A percentile compares a stretch with the other conserved stretches of the same genome.
These are phyloP conservation scores for Xanthoceras sorbifolium DNA, from an alignment of 345 rosid species.

Conservation along the genomic window DNA sequence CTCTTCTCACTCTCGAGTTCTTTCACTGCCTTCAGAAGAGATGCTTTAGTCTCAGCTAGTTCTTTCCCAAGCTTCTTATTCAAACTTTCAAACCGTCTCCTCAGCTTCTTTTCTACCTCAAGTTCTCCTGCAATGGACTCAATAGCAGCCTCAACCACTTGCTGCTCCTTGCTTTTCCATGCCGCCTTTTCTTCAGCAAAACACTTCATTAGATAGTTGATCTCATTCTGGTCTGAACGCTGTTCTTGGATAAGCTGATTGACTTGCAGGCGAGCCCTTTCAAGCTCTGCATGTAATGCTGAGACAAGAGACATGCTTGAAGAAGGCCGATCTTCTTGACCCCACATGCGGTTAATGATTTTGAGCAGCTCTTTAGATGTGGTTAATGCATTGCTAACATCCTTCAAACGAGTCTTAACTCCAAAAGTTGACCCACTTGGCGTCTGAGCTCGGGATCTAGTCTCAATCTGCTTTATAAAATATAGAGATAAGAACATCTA, in stretches of 20 bases:
- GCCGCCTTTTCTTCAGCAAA: constrained; percentile 92
- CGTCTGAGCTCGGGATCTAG: constrained; percentile 78
- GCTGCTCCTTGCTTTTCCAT: constrained; percentile 89
- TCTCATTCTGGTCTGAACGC: constrained; percentile 69
- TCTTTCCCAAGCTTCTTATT: constrained; percentile 94
- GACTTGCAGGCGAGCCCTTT: constrained; percentile 89
- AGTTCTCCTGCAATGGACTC: constrained; percentile 90
- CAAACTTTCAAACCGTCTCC: constrained; percentile 82
- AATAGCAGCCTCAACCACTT: constrained; percentile 87
- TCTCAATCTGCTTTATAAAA: constrained; percentile 64
- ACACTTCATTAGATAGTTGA: constrained; percentile 79
- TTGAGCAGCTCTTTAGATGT: constrained; percentile 93
- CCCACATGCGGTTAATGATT: constrained; percentile 91
- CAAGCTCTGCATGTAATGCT: constrained; percentile 94
- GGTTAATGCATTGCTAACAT: constrained; percentile 85
- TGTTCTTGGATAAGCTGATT: constrained; percentile 87
- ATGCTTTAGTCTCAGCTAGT: constrained; percentile 69
- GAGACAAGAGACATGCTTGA: constrained; percentile 94
- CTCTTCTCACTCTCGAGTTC: constrained; percentile 87
- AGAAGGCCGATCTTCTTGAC: constrained; percentile 83
- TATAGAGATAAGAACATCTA: constrained; percentile 7
- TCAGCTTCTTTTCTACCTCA: constrained; percentile 81
- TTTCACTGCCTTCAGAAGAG: constrained; percentile 67
- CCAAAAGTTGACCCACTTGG: constrained; percentile 75
- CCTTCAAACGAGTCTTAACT: constrained; percentile 73